Evolutionary conservation across 1,284 basidiomycete genomes (phyloP).

Genomic region (Ceratorhiza oryzae-sativae): DNA sequence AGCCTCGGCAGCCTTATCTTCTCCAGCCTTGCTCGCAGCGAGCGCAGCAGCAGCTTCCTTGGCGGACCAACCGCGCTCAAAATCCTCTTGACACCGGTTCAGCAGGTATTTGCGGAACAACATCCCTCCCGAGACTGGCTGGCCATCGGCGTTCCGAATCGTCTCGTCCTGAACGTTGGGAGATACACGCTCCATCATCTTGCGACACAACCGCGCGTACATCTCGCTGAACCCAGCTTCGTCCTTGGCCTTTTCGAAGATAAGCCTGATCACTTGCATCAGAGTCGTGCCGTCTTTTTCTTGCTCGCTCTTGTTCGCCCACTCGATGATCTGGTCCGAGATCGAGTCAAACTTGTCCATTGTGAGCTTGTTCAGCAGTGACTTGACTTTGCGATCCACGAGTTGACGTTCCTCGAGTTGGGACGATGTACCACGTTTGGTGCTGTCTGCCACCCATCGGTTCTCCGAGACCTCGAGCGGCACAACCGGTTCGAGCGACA

Average conservation of each 20-base stretch:
- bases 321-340: conserved; percentile 88
- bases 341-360: conserved; percentile 98
- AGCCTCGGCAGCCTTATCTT: conserved; percentile 61
- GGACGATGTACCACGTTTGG: conserved; percentile 46
- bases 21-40: conserved; percentile 60
- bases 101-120: conserved; percentile 74
- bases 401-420: conserved; percentile 62
- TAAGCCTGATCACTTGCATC: conserved; percentile 93
- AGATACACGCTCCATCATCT: conserved; percentile 91
- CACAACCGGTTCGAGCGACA: conserved; percentile 65
- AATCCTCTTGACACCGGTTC: conserved; percentile 68
- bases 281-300: conserved; percentile 94
- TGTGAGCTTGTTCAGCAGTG: conserved; percentile 93
- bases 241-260: conserved; percentile 97
- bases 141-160: conserved; percentile 77
- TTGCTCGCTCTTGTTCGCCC: conserved; percentile 92
- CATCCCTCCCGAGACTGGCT: conserved; percentile 71
- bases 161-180: conserved; percentile 87
- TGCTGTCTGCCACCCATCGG: conserved; percentile 71
- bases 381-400: conserved; percentile 94
- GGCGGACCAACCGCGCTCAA: conserved; percentile 66
- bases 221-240: conserved; percentile 96
- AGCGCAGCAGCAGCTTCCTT: conserved; percentile 55
- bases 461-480: conserved; percentile 82
- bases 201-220: conserved; percentile 93